These are phyloP conservation scores for Lepidium africanum DNA, from an alignment of 345 rosid species.

Conservation along the genomic window DNA sequence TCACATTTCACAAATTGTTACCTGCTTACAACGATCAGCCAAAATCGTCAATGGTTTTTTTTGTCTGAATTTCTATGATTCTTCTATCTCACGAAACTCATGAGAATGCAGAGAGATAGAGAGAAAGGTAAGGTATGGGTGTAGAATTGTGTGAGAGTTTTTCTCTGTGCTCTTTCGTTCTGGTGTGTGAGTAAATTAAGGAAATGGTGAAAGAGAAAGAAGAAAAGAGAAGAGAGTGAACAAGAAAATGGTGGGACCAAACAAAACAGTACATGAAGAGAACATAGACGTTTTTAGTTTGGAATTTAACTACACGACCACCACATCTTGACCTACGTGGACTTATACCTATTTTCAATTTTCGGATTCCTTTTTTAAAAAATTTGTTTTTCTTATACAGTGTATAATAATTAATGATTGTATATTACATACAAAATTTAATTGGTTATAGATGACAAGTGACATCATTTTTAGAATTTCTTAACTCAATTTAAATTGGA, in stretches of 20 bases:
- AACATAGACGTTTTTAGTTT: conserved; percentile 31
- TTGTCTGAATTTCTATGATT: not conserved
- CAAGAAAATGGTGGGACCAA: conserved; percentile 18
- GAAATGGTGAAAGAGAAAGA: not conserved
- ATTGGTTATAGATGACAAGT: no score
- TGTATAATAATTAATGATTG: no score
- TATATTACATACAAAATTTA: no score
- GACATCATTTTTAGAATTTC: no score
- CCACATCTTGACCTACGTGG: conserved; percentile 34
- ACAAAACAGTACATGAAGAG: conserved; percentile 27
- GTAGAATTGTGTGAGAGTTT: not conserved
- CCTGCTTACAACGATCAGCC: conserved; percentile 1
- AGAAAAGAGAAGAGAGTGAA: conserved; percentile 5
- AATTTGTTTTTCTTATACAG: no score
- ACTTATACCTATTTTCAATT: conserved; percentile 14
- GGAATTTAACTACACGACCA: conserved; percentile 23
- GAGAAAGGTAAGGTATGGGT: no score
- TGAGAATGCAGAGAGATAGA: not conserved
- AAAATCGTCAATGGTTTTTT: not conserved
- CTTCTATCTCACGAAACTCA: conserved; percentile 8
- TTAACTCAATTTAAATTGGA: no score
- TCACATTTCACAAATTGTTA: conserved; percentile 13
- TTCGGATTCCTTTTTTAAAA: not conserved
- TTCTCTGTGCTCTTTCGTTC: not conserved
- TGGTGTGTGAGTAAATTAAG: not conserved